These are phyloP conservation scores for Phoenix roebelenii DNA, from an alignment of 176 grass and related monocot species.

Conservation along the genomic window DNA sequence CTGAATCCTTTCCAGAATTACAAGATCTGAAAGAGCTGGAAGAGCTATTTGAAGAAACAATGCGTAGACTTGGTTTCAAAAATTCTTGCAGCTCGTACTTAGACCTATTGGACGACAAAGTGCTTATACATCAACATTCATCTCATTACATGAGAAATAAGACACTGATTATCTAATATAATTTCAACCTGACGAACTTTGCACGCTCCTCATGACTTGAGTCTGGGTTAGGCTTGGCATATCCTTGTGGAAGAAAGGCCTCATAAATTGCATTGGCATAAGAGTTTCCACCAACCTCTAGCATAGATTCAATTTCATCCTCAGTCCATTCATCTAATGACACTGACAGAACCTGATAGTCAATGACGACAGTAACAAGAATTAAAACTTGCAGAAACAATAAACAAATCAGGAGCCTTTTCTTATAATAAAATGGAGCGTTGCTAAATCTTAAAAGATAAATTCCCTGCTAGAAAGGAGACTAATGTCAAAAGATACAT, in stretches of 20 bases:
- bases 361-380: not conserved
- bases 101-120: slow-evolving; percentile 33
- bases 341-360: slow-evolving; percentile 48
- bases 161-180: not conserved
- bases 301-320: slow-evolving; percentile 55
- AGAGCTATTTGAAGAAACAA: slow-evolving; percentile 41
- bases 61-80: slow-evolving; percentile 65
- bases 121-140: not conserved
- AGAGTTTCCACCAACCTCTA: slow-evolving; percentile 80
- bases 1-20: slow-evolving; percentile 22
- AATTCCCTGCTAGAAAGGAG: too few species aligned
- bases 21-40: slow-evolving; percentile 16
- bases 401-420: too few species aligned
- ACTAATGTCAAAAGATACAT: too few species aligned
- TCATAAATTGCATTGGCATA: slow-evolving; percentile 77
- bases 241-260: slow-evolving; percentile 63
- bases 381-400: not conserved
- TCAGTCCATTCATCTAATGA: slow-evolving; percentile 75
- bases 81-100: slow-evolving; percentile 83
- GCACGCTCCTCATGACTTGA: slow-evolving; percentile 42
- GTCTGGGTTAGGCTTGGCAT: slow-evolving; percentile 49
- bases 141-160: not conserved
- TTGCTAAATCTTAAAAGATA: too few species aligned
- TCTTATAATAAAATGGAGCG: too few species aligned
- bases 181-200: slow-evolving; percentile 57